phyloP scores from a whole-genome alignment of 1,139 yeast genomes.

The Zygosaccharomyces pseudobailii region DNA sequence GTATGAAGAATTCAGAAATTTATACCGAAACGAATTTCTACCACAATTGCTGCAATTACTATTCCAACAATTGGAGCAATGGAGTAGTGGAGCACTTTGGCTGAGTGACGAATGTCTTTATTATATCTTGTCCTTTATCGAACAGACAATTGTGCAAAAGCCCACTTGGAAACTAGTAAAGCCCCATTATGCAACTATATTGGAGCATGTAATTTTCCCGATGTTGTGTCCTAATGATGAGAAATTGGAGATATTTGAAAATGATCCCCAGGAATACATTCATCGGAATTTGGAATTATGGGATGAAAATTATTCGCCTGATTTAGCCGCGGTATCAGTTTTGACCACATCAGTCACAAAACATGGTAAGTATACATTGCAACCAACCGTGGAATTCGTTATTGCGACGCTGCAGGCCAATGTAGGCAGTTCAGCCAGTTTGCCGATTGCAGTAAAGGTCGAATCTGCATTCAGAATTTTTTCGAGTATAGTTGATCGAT shows the following conservation, averaged over 20 bases:
- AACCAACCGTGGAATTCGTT: slow-evolving; percentile 61
- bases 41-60: slow-evolving; percentile 69
- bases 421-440: slow-evolving; percentile 33
- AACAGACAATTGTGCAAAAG: slow-evolving; percentile 65
- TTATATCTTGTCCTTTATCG: slow-evolving; percentile 64
- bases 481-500: slow-evolving; percentile 62
- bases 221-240: slow-evolving; percentile 67
- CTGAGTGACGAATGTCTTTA: slow-evolving; percentile 61
- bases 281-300: slow-evolving; percentile 69
- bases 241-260: slow-evolving; percentile 70
- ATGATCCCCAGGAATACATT: slow-evolving; percentile 88
- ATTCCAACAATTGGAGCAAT: slow-evolving; percentile 61
- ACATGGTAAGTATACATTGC: slow-evolving; percentile 56
- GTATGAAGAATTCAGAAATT: slow-evolving; percentile 46
- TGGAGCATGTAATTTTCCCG: slow-evolving; percentile 75
- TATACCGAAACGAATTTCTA: slow-evolving; percentile 52
- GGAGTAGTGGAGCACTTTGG: slow-evolving; percentile 69
- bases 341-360: slow-evolving; percentile 64
- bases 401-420: slow-evolving; percentile 49
- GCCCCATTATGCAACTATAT: slow-evolving; percentile 61
- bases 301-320: slow-evolving; percentile 59
- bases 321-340: slow-evolving; percentile 60
- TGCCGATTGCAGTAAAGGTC: slow-evolving; percentile 58
- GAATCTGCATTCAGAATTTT: slow-evolving; percentile 80
- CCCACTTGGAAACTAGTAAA: slow-evolving; percentile 65